Evolutionary conservation across 2,329 filamentous ascomycete species (phyloP).

Genomic region (Colletotrichum spinosum): DNA sequence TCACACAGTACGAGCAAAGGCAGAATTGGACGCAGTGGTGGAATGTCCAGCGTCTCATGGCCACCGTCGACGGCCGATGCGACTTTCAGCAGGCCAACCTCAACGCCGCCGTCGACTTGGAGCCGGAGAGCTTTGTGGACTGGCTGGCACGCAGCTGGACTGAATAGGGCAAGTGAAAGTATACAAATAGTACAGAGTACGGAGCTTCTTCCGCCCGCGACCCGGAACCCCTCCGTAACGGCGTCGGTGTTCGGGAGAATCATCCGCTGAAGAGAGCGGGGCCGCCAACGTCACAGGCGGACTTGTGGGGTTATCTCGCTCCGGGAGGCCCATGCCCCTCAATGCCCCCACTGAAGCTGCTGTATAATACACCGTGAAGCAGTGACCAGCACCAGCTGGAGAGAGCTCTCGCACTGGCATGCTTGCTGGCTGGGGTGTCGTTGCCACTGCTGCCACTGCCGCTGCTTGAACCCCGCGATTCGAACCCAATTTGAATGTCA

Average conservation of each 20-base stretch:
- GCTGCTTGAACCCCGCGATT: no score
- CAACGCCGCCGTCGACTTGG: constrained; percentile 63
- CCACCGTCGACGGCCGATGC: constrained; percentile 76
- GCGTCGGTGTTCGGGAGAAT: constrained; percentile 32
- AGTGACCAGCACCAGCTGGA: no score
- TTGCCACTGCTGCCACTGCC: no score
- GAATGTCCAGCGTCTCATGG: constrained; percentile 71
- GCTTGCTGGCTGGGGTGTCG: no score
- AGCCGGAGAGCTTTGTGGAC: constrained; percentile 62
- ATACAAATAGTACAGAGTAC: no score
- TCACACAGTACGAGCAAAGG: constrained; percentile 57
- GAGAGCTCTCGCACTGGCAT: no score
- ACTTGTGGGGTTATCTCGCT: constrained; percentile 9
- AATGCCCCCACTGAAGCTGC: background rate
- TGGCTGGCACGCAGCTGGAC: constrained; percentile 57
- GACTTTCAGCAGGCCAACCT: constrained; percentile 71
- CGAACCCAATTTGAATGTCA: no score
- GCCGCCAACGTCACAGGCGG: constrained; percentile 26
- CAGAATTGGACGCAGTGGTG: constrained; percentile 62
- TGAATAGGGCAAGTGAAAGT: no score
- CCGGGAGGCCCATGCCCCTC: background rate
- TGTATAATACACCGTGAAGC: background rate
- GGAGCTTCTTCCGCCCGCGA: no score
- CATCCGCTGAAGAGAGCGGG: constrained; percentile 29
- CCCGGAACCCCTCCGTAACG: no score